Base-by-base conservation (phyloP, 192 early-diverging fungal genomes). In the Backusella australiensis region DNA sequence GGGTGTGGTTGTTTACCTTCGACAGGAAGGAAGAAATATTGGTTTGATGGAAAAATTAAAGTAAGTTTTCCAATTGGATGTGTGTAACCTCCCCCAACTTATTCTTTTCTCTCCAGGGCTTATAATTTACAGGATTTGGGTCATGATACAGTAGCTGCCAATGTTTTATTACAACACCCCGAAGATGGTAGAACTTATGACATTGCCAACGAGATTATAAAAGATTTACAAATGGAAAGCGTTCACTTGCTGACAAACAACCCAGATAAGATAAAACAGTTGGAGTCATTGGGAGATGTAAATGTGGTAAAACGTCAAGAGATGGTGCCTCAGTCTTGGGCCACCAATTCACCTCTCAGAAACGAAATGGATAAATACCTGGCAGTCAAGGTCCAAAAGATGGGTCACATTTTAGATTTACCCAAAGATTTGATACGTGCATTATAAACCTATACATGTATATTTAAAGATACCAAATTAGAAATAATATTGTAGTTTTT, bases 91-190 rank as follows among this genome's bases (percentile, higher is more conserved):
- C 4, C 8, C 8, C 29, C 2, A 17, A 26, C 6, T 59, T 34
- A 73, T 32, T 36, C 14, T 35, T 34, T 44, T 63, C 21, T 71
- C 6, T 71, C 6, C 71, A 94, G 95, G 78, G 97, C 97, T 11
- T 99, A 99, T 84, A 99, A 99, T 80, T 84, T 99, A 46, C 96
- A 97, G 75, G 97, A 99, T 83, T 85, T 94, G 73, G 97, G 97
- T 36, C 92, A 96, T 78, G 96, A 99, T 81, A 99, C 97, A 0
- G 91, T 96, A 35, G 89, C 90, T 63, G 97, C 97, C 66, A 99
- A 99, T 78, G 67, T 97, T 32, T 78, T 96, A 67, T 85, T 99
- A 34, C 91, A 95, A 79, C 95, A 97, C 72, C 95, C 95, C 6
- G 88, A 95, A 6, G 97, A 99, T 78, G 94, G 93, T 21, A 92